Conservation (phyloP, 805 yeast species). For the Wickerhamomyces sydowiorum region DNA sequence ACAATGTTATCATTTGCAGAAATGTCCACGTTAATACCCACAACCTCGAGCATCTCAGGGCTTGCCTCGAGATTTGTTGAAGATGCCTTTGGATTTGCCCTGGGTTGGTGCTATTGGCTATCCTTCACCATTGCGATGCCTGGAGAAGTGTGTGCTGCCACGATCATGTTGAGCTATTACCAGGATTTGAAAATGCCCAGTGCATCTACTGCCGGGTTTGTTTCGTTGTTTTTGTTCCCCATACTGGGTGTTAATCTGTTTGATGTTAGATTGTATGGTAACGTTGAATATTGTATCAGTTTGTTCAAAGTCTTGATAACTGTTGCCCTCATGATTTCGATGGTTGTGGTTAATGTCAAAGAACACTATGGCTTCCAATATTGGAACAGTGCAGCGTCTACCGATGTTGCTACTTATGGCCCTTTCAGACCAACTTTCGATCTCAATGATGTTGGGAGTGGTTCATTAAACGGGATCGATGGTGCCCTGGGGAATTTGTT, state of each 20-base stretch:
- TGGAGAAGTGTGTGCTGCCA: constrained; percentile 75
- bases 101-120: constrained; percentile 71
- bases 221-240: constrained; percentile 48
- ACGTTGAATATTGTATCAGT: constrained; percentile 61
- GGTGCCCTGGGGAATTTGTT: constrained; percentile 58
- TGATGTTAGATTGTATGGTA: constrained; percentile 71
- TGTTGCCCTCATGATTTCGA: constrained; percentile 49
- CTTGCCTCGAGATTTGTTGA: constrained; percentile 70
- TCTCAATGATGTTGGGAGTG: constrained; percentile 52
- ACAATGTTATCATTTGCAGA: constrained; percentile 76
- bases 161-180: constrained; percentile 69
- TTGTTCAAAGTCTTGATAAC: constrained; percentile 50
- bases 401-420: constrained; percentile 50
- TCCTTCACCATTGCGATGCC: constrained; percentile 71
- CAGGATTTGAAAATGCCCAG: constrained; percentile 44
- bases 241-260: constrained; percentile 49
- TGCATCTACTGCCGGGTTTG: constrained; percentile 57
- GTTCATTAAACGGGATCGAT: constrained; percentile 49
- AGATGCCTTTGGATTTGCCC: constrained; percentile 70
- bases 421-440: constrained; percentile 71
- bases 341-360: constrained; percentile 55
- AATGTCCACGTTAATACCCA: constrained; percentile 73
- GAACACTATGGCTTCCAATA: constrained; percentile 56
- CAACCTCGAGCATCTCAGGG: constrained; percentile 76
- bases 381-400: constrained; percentile 56